Conservation (phyloP, 345 rosid species). For the Camelina neglecta region DNA sequence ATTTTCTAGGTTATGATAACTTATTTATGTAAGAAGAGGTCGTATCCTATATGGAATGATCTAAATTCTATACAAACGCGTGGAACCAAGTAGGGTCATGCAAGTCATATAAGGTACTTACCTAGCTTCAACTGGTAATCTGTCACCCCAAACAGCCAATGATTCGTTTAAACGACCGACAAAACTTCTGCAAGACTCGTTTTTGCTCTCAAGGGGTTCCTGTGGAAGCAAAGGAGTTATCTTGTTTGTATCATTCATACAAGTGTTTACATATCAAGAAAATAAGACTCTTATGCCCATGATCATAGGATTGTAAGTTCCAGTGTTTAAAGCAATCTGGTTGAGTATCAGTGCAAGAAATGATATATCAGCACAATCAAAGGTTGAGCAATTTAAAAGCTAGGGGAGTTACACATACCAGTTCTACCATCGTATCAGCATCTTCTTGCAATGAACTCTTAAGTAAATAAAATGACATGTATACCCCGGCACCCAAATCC, state of each 20-base stretch:
- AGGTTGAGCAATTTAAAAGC: conserved; percentile 12
- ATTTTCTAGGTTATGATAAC: conserved; percentile 1
- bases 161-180: conserved; percentile 68
- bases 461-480: conserved; percentile 71
- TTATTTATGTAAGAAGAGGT: not conserved
- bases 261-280: conserved; percentile 7
- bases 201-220: conserved; percentile 76
- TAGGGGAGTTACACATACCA: conserved; percentile 52
- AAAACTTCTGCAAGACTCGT: conserved; percentile 65
- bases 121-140: conserved; percentile 80
- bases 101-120: conserved; percentile 44
- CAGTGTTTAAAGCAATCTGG: not conserved
- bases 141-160: conserved; percentile 66
- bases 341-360: conserved; percentile 2
- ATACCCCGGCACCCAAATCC: conserved; percentile 95
- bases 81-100: conserved; percentile 8
- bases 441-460: conserved; percentile 69
- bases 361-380: conserved; percentile 4
- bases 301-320: conserved; percentile 6
- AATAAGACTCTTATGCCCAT: not conserved
- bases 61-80: not conserved
- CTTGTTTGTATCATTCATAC: conserved; percentile 15
- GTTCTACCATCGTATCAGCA: conserved; percentile 51
- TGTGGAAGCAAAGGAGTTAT: conserved; percentile 47
- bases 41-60: not conserved